phyloP scores from a whole-genome alignment of 495 filamentous ascomycete genomes.

The Xylaria palmicola region DNA sequence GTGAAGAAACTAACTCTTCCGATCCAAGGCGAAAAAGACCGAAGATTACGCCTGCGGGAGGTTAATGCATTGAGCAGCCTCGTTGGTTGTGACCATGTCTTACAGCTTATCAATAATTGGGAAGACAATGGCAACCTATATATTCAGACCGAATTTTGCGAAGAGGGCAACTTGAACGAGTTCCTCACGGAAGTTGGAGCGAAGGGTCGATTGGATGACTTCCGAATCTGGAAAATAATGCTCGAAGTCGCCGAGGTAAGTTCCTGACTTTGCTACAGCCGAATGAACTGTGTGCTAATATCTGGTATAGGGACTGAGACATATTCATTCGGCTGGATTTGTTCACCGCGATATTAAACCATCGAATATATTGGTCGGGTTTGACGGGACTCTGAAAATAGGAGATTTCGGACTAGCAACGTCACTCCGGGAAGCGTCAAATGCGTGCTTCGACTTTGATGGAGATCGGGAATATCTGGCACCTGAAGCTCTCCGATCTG shows the following conservation, averaged over 20 bases:
- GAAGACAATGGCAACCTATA: conserved; percentile 78
- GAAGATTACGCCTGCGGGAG: conserved; percentile 75
- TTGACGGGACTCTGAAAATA: conserved; percentile 90
- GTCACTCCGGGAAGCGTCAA: conserved; percentile 49
- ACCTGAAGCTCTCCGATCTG: conserved; percentile 80
- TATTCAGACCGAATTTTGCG: conserved; percentile 95
- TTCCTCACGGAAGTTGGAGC: conserved; percentile 77
- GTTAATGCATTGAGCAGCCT: conserved; percentile 72
- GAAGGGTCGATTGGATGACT: conserved; percentile 88
- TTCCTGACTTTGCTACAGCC: conserved; percentile 13
- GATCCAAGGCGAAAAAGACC: conserved; percentile 69
- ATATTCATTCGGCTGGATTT: conserved; percentile 83
- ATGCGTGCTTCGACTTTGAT: conserved; percentile 68
- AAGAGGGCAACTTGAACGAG: conserved; percentile 82
- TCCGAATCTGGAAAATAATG: conserved; percentile 96
- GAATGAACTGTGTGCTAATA: conserved; percentile 31
- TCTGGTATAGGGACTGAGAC: conserved; percentile 67
- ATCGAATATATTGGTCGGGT: conserved; percentile 87
- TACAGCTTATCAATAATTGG: conserved; percentile 81
- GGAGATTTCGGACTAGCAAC: conserved; percentile 93
- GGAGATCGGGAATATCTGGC: conserved; percentile 96
- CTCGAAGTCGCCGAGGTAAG: conserved; percentile 77
- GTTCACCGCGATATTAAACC: conserved; percentile 96
- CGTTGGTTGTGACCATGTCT: conserved; percentile 72
- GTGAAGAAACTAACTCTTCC: conserved; percentile 91